These are phyloP conservation scores for Herpotrichia juniperi DNA, from an alignment of 2,329 filamentous ascomycete species.

Conservation along the genomic window DNA sequence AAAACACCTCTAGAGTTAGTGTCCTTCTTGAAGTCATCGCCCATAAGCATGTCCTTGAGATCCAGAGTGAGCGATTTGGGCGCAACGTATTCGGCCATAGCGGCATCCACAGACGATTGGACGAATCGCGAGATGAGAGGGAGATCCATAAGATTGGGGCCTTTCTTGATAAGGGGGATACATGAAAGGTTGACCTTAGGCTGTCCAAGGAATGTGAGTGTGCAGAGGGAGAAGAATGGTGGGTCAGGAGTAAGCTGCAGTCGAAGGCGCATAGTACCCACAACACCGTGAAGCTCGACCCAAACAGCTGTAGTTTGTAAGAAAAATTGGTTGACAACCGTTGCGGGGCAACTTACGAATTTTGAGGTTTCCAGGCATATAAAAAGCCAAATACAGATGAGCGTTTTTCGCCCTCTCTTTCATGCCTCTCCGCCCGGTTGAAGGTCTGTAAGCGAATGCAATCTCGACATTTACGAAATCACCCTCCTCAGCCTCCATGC, in stretches of 20 bases:
- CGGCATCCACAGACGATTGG: conserved; percentile 74
- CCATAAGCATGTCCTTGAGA: conserved; percentile 77
- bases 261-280: conserved; percentile 72
- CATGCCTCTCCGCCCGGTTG: conserved; percentile 65
- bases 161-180: conserved; percentile 71
- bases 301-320: conserved; percentile 62
- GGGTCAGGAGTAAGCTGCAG: conserved; percentile 77
- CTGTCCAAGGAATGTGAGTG: conserved; percentile 75
- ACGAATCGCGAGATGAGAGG: conserved; percentile 78
- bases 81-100: conserved; percentile 76
- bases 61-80: conserved; percentile 77
- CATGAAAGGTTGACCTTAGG: conserved; percentile 75
- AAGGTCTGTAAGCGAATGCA: conserved; percentile 73
- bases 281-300: conserved; percentile 74
- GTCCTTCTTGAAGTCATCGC: conserved; percentile 81
- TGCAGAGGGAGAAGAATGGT: conserved; percentile 77
- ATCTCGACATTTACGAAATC: conserved; percentile 80
- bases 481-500: conserved; percentile 77
- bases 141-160: conserved; percentile 76
- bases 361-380: conserved; percentile 63
- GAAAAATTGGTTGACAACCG: neutral
- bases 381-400: conserved; percentile 75
- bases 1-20: conserved; percentile 69
- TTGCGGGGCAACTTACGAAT: conserved; percentile 47
- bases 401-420: conserved; percentile 72